Evolutionary conservation across 768 basidiomycete species (phyloP), one percentile per base, ranked within the genome.

Genomic region (Vishniacozyma victoriae): DNA sequence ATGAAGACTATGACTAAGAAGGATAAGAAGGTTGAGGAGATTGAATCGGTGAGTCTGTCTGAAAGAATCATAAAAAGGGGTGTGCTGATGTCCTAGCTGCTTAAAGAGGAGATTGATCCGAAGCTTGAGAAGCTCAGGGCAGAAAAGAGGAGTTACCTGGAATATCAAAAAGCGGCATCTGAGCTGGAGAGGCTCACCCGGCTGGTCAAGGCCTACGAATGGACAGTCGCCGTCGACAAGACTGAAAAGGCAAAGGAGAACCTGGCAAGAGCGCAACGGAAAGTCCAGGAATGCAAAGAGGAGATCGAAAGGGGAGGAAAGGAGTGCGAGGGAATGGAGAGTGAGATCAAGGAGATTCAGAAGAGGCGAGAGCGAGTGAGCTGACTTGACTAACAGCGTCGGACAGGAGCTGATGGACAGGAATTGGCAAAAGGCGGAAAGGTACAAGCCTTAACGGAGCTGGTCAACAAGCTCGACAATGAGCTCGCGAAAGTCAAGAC

Each of bases 1-100:
- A 80, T 84, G 65, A 89, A 86, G 73, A 95, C 88, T 0, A 99
- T 99, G 85, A 78, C 79, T 20, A 96, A 93, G 78, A 97, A 97
- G 75, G 89, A 97, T 57, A 96, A 93, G 73, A 84, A 86, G 52
- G 85, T 97, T 13, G 82, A 87, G 48, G 92, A 97, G 72, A 83
- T 95, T 64, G 84, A 79, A 14, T 76, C 80, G 1, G 75, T 76
- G 39, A 57, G 74, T 68, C 26, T 31, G 12, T 24, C 31, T 41
- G 20, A 22, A 4, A 24, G 13, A n/a, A n/a, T n/a, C n/a, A n/a
- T n/a, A n/a, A n/a, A n/a, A n/a, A n/a, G n/a, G n/a, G n/a, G n/a
- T n/a, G n/a, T n/a, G n/a, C n/a, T n/a, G n/a, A n/a, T n/a, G n/a
- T n/a, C n/a, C 18, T 54, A 75, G 72, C 76, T 87, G 16, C 80